phyloP scores from a whole-genome alignment of 768 basidiomycete genomes.

The Mycena metata region DNA sequence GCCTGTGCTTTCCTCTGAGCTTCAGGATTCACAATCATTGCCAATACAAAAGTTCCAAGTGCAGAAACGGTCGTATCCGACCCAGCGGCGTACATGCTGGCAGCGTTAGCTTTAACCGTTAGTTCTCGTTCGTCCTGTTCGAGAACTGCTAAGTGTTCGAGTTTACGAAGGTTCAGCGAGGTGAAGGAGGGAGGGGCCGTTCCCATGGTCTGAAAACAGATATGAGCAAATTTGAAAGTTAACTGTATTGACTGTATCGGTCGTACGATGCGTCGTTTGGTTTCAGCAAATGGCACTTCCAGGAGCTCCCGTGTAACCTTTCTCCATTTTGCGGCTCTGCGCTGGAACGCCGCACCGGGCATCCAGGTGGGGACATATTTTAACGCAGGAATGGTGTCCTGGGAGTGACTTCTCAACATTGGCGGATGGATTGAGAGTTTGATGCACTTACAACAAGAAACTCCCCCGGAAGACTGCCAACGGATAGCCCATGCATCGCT shows the following conservation, averaged over 20 bases:
- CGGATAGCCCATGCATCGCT: constrained; percentile 42
- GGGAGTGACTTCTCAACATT: not conserved
- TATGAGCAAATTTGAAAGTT: too few species aligned
- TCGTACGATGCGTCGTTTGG: constrained; percentile 16
- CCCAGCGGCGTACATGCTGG: too few species aligned
- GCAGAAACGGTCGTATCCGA: too few species aligned
- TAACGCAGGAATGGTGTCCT: constrained; percentile 17
- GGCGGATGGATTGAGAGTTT: too few species aligned
- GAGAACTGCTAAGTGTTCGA: too few species aligned
- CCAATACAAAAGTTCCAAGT: not conserved
- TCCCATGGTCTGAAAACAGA: not conserved
- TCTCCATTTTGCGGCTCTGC: constrained; percentile 8
- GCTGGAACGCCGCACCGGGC: constrained; percentile 14
- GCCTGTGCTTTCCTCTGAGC: constrained; percentile 8
- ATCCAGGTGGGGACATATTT: constrained; percentile 21
- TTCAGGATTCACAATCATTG: not conserved
- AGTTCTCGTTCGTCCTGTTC: too few species aligned
- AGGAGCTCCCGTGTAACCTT: not conserved
- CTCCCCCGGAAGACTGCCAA: constrained; percentile 44
- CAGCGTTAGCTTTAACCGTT: too few species aligned
- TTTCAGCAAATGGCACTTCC: constrained; percentile 17
- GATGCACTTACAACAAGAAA: constrained; percentile 48
- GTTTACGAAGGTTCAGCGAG: too few species aligned
- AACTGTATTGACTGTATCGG: too few species aligned
- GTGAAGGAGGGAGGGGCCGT: too few species aligned